These are phyloP conservation scores for Chara braunii DNA, from an alignment of 139 green algal genomes.

Conservation along the genomic window DNA sequence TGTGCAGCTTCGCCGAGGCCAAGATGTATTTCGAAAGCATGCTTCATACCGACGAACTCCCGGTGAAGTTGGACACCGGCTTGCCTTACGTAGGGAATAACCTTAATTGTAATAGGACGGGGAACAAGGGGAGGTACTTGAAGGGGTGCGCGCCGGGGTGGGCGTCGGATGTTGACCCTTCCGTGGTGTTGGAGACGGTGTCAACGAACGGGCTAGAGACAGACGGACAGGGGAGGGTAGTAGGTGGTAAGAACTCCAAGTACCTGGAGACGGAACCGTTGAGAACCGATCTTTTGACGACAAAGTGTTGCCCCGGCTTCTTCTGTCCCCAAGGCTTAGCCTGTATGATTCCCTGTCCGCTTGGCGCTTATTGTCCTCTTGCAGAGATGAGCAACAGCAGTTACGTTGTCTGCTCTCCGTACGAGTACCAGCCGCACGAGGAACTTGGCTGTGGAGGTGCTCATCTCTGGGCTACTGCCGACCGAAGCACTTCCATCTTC, in stretches of 20 bases:
- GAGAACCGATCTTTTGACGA: no score
- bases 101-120: not conserved
- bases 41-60: not conserved
- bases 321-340: slow-evolving; percentile 29
- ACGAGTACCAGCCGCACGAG: slow-evolving; percentile 12
- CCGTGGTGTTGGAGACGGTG: not conserved
- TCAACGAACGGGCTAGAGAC: not conserved
- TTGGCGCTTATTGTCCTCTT: slow-evolving; percentile 21
- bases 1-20: no score
- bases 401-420: slow-evolving; percentile 15
- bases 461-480: slow-evolving; percentile 9
- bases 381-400: not conserved
- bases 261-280: not conserved
- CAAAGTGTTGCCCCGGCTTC: slow-evolving; percentile 26
- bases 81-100: not conserved
- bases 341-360: slow-evolving; percentile 36
- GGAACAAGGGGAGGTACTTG: not conserved
- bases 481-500: slow-evolving; percentile 13
- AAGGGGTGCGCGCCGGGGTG: not conserved
- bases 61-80: not conserved
- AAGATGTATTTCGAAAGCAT: not conserved
- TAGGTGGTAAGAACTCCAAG: slow-evolving; percentile 3
- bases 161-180: not conserved
- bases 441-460: slow-evolving; percentile 11
- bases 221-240: not conserved